Evolutionary conservation across 148 eudicot genomes (phyloP), one percentile per base, ranked within the genome.

Genomic region (Spergularia marina): DNA sequence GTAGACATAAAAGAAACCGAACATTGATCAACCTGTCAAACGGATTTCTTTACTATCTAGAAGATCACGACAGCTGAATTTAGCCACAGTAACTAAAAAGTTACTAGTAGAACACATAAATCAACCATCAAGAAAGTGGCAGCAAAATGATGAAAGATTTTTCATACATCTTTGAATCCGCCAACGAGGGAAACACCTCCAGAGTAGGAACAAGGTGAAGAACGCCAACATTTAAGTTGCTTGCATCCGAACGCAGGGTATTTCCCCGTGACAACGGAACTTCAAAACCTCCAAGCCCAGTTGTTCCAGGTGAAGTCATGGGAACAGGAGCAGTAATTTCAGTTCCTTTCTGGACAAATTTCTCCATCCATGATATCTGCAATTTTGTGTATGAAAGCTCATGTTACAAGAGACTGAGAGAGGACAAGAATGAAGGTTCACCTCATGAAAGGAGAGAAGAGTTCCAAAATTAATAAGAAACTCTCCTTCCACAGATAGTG

Each of bases 301-400:
- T 95, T 63, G 99, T 95, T 76, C 85, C 87, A 62, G 88, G 86
- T 64, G 91, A 84, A 74, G 82, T 83, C 97, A 90, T 84, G 51
- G 99, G 92, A 83, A 90, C 91, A 54, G 97, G 99, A 69, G 99
- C 99, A 18, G 89, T 90, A 64, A 95, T 95, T 80, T 89, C 92
- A 83, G 87, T 95, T 82, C 96, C 97, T 84, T 88, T 92, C 67
- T 77, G 92, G 71, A 95, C 91, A 89, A 95, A 95, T 75, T 92
- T 95, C 77, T 92, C 96, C 99, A 95, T 95, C 98, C 99, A 95
- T 40, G 99, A 90, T 84, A 95, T 95, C 99, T 95, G 92, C 85
- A 81, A 52, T 64, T 53, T 52, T 40, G 18, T 47, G 67, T 41
- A 44, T 47, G 25, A 65, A 49, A 70, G 52, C 15, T 25, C 67